phyloP scores from a whole-genome alignment of 306 rosid species.

The Luffa acutangula region DNA sequence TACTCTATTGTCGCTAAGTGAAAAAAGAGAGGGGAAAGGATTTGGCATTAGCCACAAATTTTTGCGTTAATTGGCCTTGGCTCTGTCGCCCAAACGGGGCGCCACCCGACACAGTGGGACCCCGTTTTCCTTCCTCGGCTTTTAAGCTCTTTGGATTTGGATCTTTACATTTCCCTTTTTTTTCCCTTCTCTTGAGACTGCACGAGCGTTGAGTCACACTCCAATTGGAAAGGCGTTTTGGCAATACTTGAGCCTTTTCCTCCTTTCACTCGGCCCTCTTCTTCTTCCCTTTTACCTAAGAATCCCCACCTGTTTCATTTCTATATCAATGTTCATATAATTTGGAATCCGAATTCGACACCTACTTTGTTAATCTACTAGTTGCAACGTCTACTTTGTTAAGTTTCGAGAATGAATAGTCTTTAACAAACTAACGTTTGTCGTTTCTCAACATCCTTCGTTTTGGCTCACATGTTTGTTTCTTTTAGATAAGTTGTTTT shows the following conservation, averaged over 20 bases:
- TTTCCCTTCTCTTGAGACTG: not conserved
- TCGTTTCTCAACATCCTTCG: too few relatives aligned
- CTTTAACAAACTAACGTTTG: too few relatives aligned
- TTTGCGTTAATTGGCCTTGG: constrained; percentile 31
- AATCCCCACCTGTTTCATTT: too few relatives aligned
- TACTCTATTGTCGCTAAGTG: not conserved
- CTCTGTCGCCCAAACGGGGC: constrained; percentile 43
- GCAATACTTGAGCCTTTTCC: not conserved
- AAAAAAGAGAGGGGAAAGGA: constrained; percentile 5
- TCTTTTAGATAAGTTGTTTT: too few relatives aligned
- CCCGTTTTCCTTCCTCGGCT: constrained; percentile 11
- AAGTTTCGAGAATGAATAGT: too few relatives aligned
- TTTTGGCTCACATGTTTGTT: too few relatives aligned
- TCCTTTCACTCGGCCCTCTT: not conserved
- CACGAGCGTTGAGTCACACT: constrained; percentile 7
- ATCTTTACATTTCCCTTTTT: not conserved
- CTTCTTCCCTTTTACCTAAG: too few relatives aligned
- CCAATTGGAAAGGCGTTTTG: constrained; percentile 2
- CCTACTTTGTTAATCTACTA: too few relatives aligned
- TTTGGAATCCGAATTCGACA: too few relatives aligned
- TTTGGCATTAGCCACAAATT: constrained; percentile 23
- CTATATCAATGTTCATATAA: too few relatives aligned
- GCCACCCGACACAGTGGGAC: constrained; percentile 64
- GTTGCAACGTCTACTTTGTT: too few relatives aligned
- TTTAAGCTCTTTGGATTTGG: not conserved